Evolutionary conservation across 75 land plant genomes (phyloP).

Genomic region (Picea glauca): DNA sequence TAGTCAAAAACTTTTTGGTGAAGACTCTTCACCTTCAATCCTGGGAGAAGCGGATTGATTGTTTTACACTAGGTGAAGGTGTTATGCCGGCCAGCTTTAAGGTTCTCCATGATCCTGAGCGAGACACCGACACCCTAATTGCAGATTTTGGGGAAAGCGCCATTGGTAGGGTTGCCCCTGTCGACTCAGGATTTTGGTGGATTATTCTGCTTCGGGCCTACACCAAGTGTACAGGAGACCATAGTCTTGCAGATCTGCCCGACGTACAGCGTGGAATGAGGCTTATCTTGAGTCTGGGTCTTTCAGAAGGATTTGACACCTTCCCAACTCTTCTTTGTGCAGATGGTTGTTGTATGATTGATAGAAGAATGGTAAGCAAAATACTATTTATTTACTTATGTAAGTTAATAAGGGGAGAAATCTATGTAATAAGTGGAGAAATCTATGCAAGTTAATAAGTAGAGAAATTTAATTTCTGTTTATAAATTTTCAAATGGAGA

Average conservation of each 20-base stretch:
- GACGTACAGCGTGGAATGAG: slow-evolving; percentile 83
- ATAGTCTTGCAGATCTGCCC: slow-evolving; percentile 50
- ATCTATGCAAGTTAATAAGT: too few relatives aligned
- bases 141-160: slow-evolving; percentile 93
- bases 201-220: slow-evolving; percentile 85
- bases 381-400: neutral
- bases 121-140: slow-evolving; percentile 53
- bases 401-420: too few relatives aligned
- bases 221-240: slow-evolving; percentile 75
- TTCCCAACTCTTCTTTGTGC: slow-evolving; percentile 93
- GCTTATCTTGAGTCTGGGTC: slow-evolving; percentile 64
- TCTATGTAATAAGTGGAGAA: too few relatives aligned
- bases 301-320: slow-evolving; percentile 90
- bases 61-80: slow-evolving; percentile 84
- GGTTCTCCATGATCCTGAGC: slow-evolving; percentile 61
- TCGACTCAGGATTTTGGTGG: slow-evolving; percentile 96
- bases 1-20: slow-evolving; percentile 65
- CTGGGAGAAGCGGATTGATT: slow-evolving; percentile 71
- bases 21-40: slow-evolving; percentile 76
- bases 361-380: slow-evolving; percentile 78
- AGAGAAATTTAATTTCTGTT: too few relatives aligned
- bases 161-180: slow-evolving; percentile 83
- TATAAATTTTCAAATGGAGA: too few relatives aligned
- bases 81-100: slow-evolving; percentile 94
- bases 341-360: slow-evolving; percentile 94